Base-by-base conservation (phyloP, 768 basidiomycete species). In the Mycena chlorophos region DNA sequence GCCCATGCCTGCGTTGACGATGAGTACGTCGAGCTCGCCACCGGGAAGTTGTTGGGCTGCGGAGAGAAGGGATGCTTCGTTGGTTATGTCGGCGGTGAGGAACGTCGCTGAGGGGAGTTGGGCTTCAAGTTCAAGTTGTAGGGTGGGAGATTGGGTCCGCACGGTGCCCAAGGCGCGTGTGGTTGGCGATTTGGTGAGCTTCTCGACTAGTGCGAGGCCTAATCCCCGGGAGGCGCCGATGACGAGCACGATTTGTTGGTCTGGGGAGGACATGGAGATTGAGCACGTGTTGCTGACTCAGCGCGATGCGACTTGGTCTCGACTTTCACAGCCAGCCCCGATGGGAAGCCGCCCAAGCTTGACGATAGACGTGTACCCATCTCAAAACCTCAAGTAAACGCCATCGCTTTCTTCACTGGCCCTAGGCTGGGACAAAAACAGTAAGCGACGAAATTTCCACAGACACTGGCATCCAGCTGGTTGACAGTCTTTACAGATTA, bases 161-260 rank as follows among this genome's bases (percentile, higher is more conserved):
- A 60, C 56, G 20, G 55, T 56, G 20, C 54, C 62, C 37, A 63
- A 57, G 2, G 45, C 25, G 19, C 40, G 22, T 3, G 56, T 57
- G 16, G 52, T 49, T 1, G 62, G 50, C 10, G 28, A 39, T 22
- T 37, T 20, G 3, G 38, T 46, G 28, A 63, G 57, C 31, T 63
- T 47, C n/a, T 63, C 12, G 23, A 56, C 22, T 13, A 63, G 55
- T 13, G 55, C 56, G 16, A 60, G 55, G 3, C 62, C 62, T 17
- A 63, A 28, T 14, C 62, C 62, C 13, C 62, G 48, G n/a, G 62
- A 63, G n/a, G 58, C 62, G 40, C 62, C 62, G 40, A 63, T 22
- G n/a, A 63, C 56, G 19, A 63, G 58, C 16, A 60, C 54, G 22
- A 54, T 60, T 28, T 61, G 55, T 20, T 60, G n/a, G n/a, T n/a